Percentiles rank a stretch among this genome's conserved stretches.
Evolutionary conservation across 2,329 filamentous ascomycete species (phyloP).

Genomic region (Aspergillus persii): DNA sequence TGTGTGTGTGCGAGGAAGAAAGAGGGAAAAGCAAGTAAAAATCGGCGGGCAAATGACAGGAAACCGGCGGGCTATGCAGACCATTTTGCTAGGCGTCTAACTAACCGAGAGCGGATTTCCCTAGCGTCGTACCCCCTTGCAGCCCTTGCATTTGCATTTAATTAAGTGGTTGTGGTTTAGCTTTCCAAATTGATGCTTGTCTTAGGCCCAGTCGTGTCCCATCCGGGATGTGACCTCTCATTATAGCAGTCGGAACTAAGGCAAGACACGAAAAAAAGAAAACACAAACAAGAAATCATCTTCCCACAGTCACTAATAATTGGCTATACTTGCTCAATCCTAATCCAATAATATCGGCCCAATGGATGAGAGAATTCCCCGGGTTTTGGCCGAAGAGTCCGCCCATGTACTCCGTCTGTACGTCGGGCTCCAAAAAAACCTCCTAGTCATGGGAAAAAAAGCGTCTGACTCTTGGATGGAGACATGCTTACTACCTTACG

Average conservation of each 20-base stretch:
- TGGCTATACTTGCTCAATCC: background rate
- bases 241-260: background rate
- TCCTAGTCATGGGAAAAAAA: background rate
- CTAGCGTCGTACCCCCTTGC: background rate
- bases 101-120: background rate
- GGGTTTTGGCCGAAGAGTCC: background rate
- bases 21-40: background rate
- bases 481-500: background rate
- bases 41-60: background rate
- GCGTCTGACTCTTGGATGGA: background rate
- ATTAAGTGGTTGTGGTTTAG: background rate
- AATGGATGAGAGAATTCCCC: background rate
- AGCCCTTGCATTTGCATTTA: background rate
- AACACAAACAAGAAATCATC: background rate
- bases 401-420: background rate
- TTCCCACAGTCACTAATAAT: background rate
- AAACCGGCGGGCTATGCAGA: background rate
- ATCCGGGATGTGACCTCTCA: background rate
- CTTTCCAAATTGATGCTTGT: background rate
- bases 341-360: background rate
- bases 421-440: background rate
- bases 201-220: background rate
- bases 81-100: background rate
- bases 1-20: no score
- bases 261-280: background rate